phyloP scores from a whole-genome alignment of 2,329 filamentous ascomycete genomes.

The Diaporthe sp. region DNA sequence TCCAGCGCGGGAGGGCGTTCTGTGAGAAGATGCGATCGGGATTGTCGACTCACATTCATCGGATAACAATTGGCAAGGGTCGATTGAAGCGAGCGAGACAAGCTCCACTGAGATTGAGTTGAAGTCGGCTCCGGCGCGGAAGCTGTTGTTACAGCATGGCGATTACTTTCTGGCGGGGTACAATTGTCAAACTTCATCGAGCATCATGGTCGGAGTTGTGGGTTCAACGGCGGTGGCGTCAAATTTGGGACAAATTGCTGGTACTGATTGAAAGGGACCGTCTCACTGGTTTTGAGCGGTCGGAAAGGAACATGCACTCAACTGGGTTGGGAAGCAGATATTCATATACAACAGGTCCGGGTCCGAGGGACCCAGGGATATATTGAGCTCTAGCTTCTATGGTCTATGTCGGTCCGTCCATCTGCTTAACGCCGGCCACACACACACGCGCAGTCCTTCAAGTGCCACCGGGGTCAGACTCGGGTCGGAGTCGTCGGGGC shows the following conservation, averaged over 20 bases:
- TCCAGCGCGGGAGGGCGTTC: background rate
- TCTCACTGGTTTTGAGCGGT: background rate
- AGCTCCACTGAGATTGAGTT: background rate
- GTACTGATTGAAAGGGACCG: background rate
- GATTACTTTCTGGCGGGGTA: background rate
- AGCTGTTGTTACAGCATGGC: background rate
- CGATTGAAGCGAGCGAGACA: too few relatives aligned
- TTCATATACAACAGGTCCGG: conserved; percentile 30
- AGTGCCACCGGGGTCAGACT: conserved; percentile 14
- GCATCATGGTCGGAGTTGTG: conserved; percentile 18
- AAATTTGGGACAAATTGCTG: background rate
- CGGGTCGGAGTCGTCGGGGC: background rate
- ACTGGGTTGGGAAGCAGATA: conserved; percentile 12
- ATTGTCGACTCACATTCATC: background rate
- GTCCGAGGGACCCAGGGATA: conserved; percentile 32
- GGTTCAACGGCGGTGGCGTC: background rate
- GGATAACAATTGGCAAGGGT: background rate
- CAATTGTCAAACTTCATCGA: background rate
- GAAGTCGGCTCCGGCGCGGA: background rate
- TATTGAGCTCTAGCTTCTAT: conserved; percentile 40
- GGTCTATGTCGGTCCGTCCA: conserved; percentile 31
- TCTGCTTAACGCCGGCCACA: conserved; percentile 32
- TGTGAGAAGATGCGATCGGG: background rate
- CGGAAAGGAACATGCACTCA: conserved; percentile 8
- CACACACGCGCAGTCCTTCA: conserved; percentile 18